A percentile compares a stretch with the other conserved stretches of the same genome.
Conservation (phyloP, 768 basidiomycete genomes). For the Pleurotus sapidus region DNA sequence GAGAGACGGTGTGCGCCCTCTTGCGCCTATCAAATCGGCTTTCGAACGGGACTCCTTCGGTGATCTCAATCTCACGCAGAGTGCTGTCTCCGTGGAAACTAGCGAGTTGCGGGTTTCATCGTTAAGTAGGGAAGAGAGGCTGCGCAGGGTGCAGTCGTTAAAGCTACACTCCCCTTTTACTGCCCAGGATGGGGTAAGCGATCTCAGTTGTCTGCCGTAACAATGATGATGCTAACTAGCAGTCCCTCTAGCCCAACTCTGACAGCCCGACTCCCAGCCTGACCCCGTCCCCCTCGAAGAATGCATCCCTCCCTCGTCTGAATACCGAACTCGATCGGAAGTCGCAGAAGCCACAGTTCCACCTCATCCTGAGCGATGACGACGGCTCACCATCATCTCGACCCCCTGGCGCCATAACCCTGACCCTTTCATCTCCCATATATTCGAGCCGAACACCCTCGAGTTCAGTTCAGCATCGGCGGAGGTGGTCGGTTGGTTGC, state of each 20-base stretch:
- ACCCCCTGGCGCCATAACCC: neutral
- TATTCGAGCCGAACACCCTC: neutral
- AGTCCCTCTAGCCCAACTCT: neutral
- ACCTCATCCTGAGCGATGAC: conserved; percentile 1
- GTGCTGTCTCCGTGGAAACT: neutral
- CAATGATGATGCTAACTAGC: no score
- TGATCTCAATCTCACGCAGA: neutral
- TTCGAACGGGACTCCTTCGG: neutral
- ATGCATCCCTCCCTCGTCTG: neutral
- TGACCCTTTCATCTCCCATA: neutral
- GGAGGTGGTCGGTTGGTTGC: conserved; percentile 2
- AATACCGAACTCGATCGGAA: neutral
- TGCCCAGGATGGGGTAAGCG: neutral
- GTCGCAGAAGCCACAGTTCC: neutral
- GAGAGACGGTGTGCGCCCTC: conserved; percentile 4
- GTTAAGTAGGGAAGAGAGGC: neutral
- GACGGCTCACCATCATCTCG: neutral
- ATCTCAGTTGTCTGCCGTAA: no score
- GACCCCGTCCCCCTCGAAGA: neutral
- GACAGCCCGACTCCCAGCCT: neutral
- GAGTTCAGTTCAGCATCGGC: neutral
- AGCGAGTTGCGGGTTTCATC: neutral
- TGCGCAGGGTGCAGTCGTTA: neutral
- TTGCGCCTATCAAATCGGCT: conserved; percentile 4
- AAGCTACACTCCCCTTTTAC: neutral